These are phyloP conservation scores for Brassica nigra DNA, from an alignment of 345 rosid genomes.

Conservation along the genomic window DNA sequence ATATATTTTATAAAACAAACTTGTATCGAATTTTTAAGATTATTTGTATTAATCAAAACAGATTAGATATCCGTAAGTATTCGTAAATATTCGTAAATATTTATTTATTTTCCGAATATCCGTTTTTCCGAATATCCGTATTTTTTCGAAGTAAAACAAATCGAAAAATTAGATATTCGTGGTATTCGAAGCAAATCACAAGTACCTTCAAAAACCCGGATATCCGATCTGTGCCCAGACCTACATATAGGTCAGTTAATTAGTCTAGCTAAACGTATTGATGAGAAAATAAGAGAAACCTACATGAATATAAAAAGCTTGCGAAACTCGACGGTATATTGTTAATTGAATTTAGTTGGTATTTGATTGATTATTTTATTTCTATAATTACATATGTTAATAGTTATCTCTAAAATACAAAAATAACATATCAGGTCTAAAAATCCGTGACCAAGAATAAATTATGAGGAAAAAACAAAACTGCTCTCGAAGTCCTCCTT, in stretches of 20 bases:
- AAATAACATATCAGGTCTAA: background rate
- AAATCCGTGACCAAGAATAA: constrained; percentile 12
- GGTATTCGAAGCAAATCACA: too few relatives aligned
- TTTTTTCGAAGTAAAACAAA: too few relatives aligned
- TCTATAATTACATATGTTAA: background rate
- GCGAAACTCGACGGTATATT: background rate
- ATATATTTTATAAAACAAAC: too few relatives aligned
- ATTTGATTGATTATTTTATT: background rate
- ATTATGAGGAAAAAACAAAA: constrained; percentile 6
- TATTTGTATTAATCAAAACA: too few relatives aligned
- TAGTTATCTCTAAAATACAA: background rate
- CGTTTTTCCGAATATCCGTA: too few relatives aligned
- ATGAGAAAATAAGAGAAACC: background rate
- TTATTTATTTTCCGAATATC: too few relatives aligned
- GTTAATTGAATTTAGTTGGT: background rate
- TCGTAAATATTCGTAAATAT: too few relatives aligned
- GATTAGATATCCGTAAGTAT: too few relatives aligned
- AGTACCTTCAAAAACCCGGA: too few relatives aligned
- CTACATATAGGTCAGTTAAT: background rate
- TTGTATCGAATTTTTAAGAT: too few relatives aligned
- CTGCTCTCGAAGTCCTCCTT: constrained; percentile 22
- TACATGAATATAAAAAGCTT: background rate
- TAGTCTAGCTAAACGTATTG: background rate
- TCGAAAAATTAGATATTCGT: too few relatives aligned
- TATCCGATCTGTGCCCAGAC: too few relatives aligned